Evolutionary conservation across 2,329 filamentous ascomycete species (phyloP).

Genomic region (Hymenoscyphus linearis): DNA sequence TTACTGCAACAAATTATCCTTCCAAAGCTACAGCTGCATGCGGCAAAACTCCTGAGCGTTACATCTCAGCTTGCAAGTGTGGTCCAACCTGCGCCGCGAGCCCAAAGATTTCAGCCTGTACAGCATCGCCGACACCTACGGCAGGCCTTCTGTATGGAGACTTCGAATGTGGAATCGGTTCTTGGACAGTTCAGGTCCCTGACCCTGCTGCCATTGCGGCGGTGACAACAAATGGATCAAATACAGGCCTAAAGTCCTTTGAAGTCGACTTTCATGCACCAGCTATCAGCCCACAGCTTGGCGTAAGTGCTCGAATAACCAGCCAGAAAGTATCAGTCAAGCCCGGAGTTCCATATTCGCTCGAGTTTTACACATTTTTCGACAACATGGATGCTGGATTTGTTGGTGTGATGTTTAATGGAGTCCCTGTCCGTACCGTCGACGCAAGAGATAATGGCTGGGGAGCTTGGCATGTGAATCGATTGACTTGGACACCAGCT

Average conservation of each 20-base stretch:
- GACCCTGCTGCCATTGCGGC: constrained; percentile 1
- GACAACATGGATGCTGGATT: constrained; percentile 2
- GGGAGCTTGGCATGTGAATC: not conserved
- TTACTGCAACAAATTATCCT: constrained; percentile 1
- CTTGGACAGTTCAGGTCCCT: not conserved
- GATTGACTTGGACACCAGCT: not conserved
- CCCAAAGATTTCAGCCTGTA: not conserved
- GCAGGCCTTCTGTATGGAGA: constrained; percentile 2
- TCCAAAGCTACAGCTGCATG: not conserved
- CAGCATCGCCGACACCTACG: not conserved
- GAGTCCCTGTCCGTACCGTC: not conserved
- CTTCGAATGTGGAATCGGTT: constrained; percentile 2
- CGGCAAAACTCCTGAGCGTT: constrained; percentile 1
- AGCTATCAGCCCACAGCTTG: not conserved
- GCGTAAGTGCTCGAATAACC: not conserved
- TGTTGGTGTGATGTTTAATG: not conserved
- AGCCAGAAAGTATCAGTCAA: not conserved
- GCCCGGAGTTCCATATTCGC: not conserved
- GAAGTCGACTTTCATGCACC: not conserved
- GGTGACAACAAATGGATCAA: not conserved
- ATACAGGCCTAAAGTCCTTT: not conserved
- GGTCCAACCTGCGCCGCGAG: constrained; percentile 1
- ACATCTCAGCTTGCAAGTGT: constrained; percentile 7
- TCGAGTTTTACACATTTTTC: not conserved
- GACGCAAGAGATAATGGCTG: constrained; percentile 1